Percentiles rank a stretch among this genome's conserved stretches.
These are phyloP conservation scores for Pseudevernia furfuracea DNA, from an alignment of 495 filamentous ascomycete species.

Conservation along the genomic window DNA sequence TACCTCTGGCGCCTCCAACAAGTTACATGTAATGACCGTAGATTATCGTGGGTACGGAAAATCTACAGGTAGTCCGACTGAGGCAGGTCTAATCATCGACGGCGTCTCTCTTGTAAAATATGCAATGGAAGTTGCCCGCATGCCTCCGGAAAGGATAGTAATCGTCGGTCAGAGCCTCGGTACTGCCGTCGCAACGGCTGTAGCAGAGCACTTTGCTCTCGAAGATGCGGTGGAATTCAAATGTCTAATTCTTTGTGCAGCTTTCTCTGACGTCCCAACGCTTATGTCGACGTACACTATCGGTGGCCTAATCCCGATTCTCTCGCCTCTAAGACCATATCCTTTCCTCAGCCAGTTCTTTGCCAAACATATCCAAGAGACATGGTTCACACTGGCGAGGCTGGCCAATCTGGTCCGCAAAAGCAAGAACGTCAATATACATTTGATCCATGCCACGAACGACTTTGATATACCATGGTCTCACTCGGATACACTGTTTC, in stretches of 20 bases:
- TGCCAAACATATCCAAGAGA: constrained; percentile 42
- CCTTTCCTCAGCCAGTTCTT: constrained; percentile 45
- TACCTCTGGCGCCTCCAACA: constrained; percentile 25
- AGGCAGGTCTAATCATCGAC: constrained; percentile 75
- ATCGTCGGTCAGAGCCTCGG: constrained; percentile 86
- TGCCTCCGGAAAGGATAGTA: constrained; percentile 65
- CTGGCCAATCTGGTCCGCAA: constrained; percentile 35
- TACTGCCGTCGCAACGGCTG: constrained; percentile 69
- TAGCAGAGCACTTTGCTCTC: constrained; percentile 55
- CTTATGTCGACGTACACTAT: constrained; percentile 67
- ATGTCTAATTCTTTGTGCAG: constrained; percentile 69
- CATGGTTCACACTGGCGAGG: constrained; percentile 47
- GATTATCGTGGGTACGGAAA: constrained; percentile 89
- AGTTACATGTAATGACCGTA: constrained; percentile 59
- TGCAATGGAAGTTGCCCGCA: constrained; percentile 49
- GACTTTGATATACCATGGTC: constrained; percentile 68
- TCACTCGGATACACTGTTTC: constrained; percentile 51
- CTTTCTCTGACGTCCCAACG: constrained; percentile 65
- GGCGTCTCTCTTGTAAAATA: constrained; percentile 63
- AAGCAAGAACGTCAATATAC: constrained; percentile 51
- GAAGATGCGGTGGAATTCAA: constrained; percentile 40
- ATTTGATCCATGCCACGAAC: constrained; percentile 66
- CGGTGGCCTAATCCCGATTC: constrained; percentile 66
- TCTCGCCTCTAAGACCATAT: constrained; percentile 61
- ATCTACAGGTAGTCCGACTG: constrained; percentile 71